Evolutionary conservation across 1,139 yeast genomes (phyloP), one percentile per base, ranked within the genome.

Genomic region (Yamadazyma dendronema): DNA sequence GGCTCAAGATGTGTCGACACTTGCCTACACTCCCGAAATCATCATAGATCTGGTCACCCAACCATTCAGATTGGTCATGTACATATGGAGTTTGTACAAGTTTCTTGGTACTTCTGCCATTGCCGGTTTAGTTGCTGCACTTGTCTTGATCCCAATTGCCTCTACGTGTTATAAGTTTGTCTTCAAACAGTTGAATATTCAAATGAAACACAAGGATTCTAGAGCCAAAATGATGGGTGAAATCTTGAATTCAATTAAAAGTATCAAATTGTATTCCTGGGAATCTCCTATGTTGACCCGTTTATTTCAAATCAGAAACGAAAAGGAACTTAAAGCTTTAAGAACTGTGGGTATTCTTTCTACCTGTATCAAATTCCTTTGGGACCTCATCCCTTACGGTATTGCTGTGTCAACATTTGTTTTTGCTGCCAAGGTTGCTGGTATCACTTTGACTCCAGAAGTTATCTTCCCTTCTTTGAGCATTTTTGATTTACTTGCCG

Each of bases 231-330:
- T 67, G 35, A 63, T 66, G 19, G 61, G 65, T 17, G 74, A 69
- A 46, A 64, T 68, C 28, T 57, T 68, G 34, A 60, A 55, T 34
- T 60, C 72, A 3, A 62, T 67, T 16, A 68, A 67, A 40, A 62
- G 67, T 32, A 57, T 68, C 43, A 68, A 68, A 40, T 57, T 66
- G 30, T 66, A 65, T 42, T 61, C 69, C 4, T 66, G 72, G 72
- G 72, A 66, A 39, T 42, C 47, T 24, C 72, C 74, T 13, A 65
- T 67, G 66, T 47, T 67, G 44, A 48, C 52, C 17, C 56, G 65
- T 41, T 55, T 68, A 31, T 52, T 55, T 28, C 57, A 50, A 4
- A 51, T 67, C 22, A 61, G 74, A 56, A 67, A 67, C 42, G 62
- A 56, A 17, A 54, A 62, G 34, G 74, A 68, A 44, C 57, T 67